Evolutionary conservation across 2,329 filamentous ascomycete genomes (phyloP).

Genomic region (Phyllosticta ampelicida): DNA sequence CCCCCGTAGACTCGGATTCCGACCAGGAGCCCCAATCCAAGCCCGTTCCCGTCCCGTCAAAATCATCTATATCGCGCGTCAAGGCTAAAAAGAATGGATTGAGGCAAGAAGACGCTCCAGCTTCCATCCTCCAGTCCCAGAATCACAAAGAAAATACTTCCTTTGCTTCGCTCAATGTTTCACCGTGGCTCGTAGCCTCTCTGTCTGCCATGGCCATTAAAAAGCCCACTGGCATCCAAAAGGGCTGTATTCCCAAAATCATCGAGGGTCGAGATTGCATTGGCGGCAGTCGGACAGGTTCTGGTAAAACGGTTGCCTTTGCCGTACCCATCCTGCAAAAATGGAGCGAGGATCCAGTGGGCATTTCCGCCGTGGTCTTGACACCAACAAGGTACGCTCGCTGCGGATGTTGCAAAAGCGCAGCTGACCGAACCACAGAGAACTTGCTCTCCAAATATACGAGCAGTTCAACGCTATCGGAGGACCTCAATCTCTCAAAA

Average conservation of each 20-base stretch:
- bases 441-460: slow-evolving; percentile 89
- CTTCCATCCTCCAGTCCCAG: slow-evolving; percentile 10
- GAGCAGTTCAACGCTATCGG: slow-evolving; percentile 94
- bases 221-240: slow-evolving; percentile 84
- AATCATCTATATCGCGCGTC: slow-evolving; percentile 24
- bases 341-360: slow-evolving; percentile 85
- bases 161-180: slow-evolving; percentile 63
- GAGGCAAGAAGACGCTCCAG: slow-evolving; percentile 8
- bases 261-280: slow-evolving; percentile 87
- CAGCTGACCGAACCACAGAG: slow-evolving; percentile 37
- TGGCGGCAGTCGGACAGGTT: slow-evolving; percentile 87
- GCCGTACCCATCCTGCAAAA: slow-evolving; percentile 87
- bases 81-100: slow-evolving; percentile 19
- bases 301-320: slow-evolving; percentile 94
- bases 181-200: slow-evolving; percentile 80
- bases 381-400: slow-evolving; percentile 65
- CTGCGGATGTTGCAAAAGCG: neutral
- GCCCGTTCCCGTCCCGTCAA: neutral
- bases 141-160: slow-evolving; percentile 39
- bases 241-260: slow-evolving; percentile 85
- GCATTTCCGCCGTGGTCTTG: slow-evolving; percentile 79
- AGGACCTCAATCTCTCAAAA: slow-evolving; percentile 75
- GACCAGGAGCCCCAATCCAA: slow-evolving; percentile 12
- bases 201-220: slow-evolving; percentile 70
- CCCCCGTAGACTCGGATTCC: slow-evolving; percentile 11